phyloP scores from a whole-genome alignment of 306 rosid species.

The Citrullus mucosospermus region DNA sequence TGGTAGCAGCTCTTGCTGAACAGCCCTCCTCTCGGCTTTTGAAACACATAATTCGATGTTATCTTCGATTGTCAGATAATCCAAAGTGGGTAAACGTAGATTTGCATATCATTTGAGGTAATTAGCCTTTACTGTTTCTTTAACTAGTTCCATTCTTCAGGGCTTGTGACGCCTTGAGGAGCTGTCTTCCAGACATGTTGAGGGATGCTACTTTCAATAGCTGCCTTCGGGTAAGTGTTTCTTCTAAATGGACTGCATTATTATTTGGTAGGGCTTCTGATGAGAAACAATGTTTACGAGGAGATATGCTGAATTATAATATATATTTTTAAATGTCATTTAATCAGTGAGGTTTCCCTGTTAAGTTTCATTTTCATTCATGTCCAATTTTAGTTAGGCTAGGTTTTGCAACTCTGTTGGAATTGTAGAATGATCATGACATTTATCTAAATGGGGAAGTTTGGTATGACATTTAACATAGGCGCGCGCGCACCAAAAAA shows the following conservation, averaged over 20 bases:
- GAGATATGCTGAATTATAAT: neutral
- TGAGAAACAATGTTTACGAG: neutral
- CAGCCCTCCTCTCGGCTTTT: constrained; percentile 64
- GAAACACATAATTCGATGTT: constrained; percentile 56
- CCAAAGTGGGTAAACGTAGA: constrained; percentile 34
- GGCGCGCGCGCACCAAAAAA: neutral
- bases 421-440: neutral
- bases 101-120: neutral
- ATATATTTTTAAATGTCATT: neutral
- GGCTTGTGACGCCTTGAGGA: constrained; percentile 56
- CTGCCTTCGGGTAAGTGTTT: constrained; percentile 49
- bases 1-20: constrained; percentile 50
- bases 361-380: neutral
- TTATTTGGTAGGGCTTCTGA: neutral
- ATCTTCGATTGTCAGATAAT: constrained; percentile 57
- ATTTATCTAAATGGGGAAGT: neutral
- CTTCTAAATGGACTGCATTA: neutral
- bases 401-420: neutral
- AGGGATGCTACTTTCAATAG: constrained; percentile 47
- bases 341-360: neutral
- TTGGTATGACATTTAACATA: neutral
- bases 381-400: neutral
- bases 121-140: neutral
- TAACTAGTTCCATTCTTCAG: constrained; percentile 18
- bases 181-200: constrained; percentile 61